phyloP scores from a whole-genome alignment of 495 filamentous ascomycete genomes.

The Neurospora terricola region DNA sequence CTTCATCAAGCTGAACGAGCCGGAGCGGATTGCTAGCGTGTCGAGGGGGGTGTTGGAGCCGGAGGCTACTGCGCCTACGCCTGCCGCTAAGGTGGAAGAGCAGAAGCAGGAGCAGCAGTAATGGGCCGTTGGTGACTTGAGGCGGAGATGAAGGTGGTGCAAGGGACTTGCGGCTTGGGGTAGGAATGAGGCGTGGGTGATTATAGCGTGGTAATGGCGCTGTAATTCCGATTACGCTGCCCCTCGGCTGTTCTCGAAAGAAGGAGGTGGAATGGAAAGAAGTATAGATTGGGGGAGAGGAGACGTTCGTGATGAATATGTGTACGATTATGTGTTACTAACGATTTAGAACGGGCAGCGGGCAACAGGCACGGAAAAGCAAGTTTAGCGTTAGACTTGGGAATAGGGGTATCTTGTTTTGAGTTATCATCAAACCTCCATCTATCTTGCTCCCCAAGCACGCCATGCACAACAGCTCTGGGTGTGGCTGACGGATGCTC shows the following conservation, averaged over 20 bases:
- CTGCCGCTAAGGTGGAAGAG: background rate
- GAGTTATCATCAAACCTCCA: background rate
- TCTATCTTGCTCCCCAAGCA: background rate
- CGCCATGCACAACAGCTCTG: background rate
- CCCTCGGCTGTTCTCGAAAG: background rate
- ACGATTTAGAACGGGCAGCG: background rate
- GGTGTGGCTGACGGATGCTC: background rate
- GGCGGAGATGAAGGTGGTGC: background rate
- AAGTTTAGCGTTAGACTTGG: background rate
- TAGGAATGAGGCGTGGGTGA: background rate
- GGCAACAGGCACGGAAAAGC: background rate
- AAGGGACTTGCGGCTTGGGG: background rate
- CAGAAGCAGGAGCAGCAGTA: background rate
- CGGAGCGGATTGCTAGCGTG: constrained; percentile 6
- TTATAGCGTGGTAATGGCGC: background rate
- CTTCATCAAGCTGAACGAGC: constrained; percentile 3
- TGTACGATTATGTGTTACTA: background rate
- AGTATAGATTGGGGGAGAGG: background rate
- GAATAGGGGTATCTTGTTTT: background rate
- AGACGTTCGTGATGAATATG: background rate
- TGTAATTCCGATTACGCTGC: background rate
- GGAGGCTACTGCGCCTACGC: background rate
- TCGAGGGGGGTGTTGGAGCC: constrained; percentile 1
- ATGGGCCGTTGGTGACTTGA: background rate
- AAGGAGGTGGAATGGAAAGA: background rate